phyloP scores from a whole-genome alignment of 2,329 filamentous ascomycete species.

The Colletotrichum euphorbiae region DNA sequence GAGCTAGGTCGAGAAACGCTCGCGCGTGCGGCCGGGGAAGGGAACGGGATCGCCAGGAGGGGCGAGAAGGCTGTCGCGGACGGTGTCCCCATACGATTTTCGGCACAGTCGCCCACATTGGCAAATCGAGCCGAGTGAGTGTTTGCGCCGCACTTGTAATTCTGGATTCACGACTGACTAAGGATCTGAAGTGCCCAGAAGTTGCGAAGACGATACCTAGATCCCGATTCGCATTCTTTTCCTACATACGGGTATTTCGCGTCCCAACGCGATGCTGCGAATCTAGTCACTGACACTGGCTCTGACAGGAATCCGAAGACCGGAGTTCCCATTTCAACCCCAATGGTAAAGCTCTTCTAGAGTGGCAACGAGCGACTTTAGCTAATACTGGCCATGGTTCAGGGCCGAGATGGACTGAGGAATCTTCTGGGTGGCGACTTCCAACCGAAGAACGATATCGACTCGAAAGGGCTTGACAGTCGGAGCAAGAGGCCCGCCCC shows the following conservation, averaged over 20 bases:
- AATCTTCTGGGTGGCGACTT: background rate
- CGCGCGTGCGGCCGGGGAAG: constrained; percentile 19
- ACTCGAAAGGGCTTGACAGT: background rate
- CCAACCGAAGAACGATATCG: constrained; percentile 3
- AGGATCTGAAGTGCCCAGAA: constrained; percentile 6
- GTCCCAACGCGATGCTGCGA: background rate
- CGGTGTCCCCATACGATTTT: background rate
- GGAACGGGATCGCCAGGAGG: constrained; percentile 3
- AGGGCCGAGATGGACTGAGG: background rate
- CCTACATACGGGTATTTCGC: constrained; percentile 29
- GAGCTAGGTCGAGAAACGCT: constrained; percentile 20
- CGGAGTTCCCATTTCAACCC: constrained; percentile 29
- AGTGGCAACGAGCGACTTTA: no score
- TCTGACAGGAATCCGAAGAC: constrained; percentile 27
- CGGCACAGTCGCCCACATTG: background rate
- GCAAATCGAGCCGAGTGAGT: constrained; percentile 9
- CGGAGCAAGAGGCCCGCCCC: constrained; percentile 18
- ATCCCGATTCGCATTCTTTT: constrained; percentile 21
- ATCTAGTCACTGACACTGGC: constrained; percentile 8
- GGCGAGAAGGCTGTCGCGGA: constrained; percentile 1
- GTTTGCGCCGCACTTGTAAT: background rate
- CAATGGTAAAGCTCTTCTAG: constrained; percentile 29
- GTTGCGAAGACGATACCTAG: constrained; percentile 21
- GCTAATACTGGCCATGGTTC: constrained; percentile 17
- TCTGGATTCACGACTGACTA: background rate